Evolutionary conservation across 371 early-diverging fungal species (phyloP), one percentile per base, ranked within the genome.

Genomic region (Phascolomyces articulosus): DNA sequence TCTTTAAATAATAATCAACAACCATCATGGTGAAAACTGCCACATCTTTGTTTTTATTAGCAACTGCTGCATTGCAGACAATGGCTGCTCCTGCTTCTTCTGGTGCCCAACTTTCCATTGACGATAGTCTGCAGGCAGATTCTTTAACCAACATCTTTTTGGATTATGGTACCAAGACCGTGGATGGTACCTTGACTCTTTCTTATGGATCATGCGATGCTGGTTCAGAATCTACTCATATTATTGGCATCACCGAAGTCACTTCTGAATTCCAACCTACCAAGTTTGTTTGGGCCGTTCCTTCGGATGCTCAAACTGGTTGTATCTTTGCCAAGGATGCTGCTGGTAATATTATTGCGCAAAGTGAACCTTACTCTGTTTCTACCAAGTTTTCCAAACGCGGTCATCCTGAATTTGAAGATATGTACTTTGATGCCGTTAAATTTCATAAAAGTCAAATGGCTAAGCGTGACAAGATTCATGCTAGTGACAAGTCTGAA

Each of bases 401-500:
- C 16, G 74, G 71, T 21, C 66, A 64, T 63, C 71, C 71, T 21
- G 74, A 74, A 27, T n/a, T 74, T 6, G 63, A 60, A 11, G 67
- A 61, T 31, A 73, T 74, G 71, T 63, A 68, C 6, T 74, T 74
- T 61, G 71, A 74, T 53, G 74, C 74, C 24, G 68, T 71, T 10
- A 61, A 65, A 18, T 74, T 62, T 23, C 64, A 74, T 47, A 71
- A 74, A 34, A 44, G 26, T 13, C 65, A 65, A 6, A 58, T 70
- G 9, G 26, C 62, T 2, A 73, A 70, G 24, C 68, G 70, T 23
- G 44, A 57, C 18, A 62, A 55, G 13, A 28, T 67, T 20, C 64
- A 62, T 24, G 70, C 63, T 13, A 63, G 63, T 8, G 53, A 64
- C 31, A 73, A 73, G 40, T 53, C 60, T 62, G 60, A 49, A 29